Evolutionary conservation across 2,329 filamentous ascomycete species (phyloP).

Genomic region (Neopestalotiopsis rosae): DNA sequence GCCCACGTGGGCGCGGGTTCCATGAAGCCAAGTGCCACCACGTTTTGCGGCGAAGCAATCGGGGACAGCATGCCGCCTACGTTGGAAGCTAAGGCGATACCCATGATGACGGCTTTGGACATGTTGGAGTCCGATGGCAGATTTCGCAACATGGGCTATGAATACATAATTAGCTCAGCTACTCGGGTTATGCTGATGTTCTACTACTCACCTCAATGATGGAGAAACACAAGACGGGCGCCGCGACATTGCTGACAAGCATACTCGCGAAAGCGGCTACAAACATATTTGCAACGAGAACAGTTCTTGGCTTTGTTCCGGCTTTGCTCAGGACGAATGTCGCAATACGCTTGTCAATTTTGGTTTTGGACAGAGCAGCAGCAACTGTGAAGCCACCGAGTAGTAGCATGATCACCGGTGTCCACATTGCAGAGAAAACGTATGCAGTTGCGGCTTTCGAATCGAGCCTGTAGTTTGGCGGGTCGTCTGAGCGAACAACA

Average conservation of each 20-base stretch:
- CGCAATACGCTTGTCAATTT: conserved; percentile 96
- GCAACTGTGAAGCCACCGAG: conserved; percentile 96
- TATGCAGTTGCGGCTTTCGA: conserved; percentile 81
- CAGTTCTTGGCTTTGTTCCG: conserved; percentile 85
- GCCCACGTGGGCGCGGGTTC: conserved; percentile 89
- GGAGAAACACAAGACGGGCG: conserved; percentile 94
- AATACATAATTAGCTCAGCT: neutral
- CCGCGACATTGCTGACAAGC: conserved; percentile 98
- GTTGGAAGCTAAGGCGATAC: conserved; percentile 93
- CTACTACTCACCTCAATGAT: conserved; percentile 79
- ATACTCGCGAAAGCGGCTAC: conserved; percentile 97
- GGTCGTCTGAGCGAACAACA: conserved; percentile 79
- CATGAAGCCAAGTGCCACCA: conserved; percentile 97
- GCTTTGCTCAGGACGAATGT: conserved; percentile 97
- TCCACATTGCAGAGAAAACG: conserved; percentile 98
- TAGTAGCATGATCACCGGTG: conserved; percentile 96
- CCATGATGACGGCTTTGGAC: conserved; percentile 93
- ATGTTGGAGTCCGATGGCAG: conserved; percentile 88
- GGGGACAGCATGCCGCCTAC: conserved; percentile 96
- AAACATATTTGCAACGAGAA: conserved; percentile 97
- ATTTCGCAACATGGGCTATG: conserved; percentile 88
- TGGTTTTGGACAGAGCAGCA: conserved; percentile 93
- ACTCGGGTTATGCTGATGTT: neutral
- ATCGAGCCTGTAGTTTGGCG: conserved; percentile 71
- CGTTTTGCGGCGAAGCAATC: conserved; percentile 96